Conservation (phyloP, 352 stramenopile species). For the Phytophthora sp. region DNA sequence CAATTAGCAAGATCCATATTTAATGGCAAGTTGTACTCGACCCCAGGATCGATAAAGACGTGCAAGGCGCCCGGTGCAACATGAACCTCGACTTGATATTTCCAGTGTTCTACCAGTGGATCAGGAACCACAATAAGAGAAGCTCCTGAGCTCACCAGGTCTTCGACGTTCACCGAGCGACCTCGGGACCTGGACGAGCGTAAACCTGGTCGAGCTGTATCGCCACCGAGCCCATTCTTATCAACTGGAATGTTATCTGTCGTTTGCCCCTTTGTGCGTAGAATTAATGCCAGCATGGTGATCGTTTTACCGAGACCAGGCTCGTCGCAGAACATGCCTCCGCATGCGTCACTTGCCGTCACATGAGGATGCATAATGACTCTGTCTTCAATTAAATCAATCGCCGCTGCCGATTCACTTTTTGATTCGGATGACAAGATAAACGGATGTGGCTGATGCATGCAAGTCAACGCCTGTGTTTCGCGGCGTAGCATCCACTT, state of each 20-base stretch:
- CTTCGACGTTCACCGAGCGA: constrained; percentile 49
- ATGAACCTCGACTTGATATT: constrained; percentile 73
- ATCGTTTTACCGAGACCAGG: constrained; percentile 88
- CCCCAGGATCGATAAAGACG: constrained; percentile 51
- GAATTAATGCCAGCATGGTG: constrained; percentile 81
- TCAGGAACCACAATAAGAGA: constrained; percentile 79
- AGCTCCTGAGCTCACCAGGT: constrained; percentile 53
- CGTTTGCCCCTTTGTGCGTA: constrained; percentile 75
- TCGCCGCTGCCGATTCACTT: constrained; percentile 20
- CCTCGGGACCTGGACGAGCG: constrained; percentile 51
- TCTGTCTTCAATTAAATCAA: constrained; percentile 68
- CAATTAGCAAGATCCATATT: constrained; percentile 56
- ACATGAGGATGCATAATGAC: constrained; percentile 37
- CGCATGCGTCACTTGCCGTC: constrained; percentile 53
- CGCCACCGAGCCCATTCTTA: constrained; percentile 8
- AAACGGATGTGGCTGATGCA: constrained; percentile 57
- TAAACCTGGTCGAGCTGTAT: constrained; percentile 32
- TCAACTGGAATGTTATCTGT: constrained; percentile 28
- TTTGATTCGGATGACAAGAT: constrained; percentile 29
- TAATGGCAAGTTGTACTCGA: constrained; percentile 46
- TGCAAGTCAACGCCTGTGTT: constrained; percentile 43
- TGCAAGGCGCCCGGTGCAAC: constrained; percentile 40
- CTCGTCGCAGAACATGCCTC: constrained; percentile 86
- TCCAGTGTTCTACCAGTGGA: constrained; percentile 81
- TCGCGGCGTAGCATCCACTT: constrained; percentile 86